Conservation (phyloP, 2,329 filamentous ascomycete genomes). For the Stemphylium vesicarium region DNA sequence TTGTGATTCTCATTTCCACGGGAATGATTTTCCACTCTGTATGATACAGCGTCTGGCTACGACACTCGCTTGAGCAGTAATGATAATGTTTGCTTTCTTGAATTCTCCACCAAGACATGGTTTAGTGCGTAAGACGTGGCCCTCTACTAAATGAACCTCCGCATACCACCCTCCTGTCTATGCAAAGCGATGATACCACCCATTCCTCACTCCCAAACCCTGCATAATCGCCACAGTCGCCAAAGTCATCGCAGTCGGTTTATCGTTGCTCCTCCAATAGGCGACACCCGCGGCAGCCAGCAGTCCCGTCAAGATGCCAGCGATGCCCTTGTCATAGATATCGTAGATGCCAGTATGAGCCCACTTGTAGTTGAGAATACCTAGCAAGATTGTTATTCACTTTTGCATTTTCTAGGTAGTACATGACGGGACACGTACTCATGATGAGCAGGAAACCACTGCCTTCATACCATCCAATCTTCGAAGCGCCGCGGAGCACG, state of each 20-base stretch:
- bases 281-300: slow-evolving; percentile 33
- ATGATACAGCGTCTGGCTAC: neutral
- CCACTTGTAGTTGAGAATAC: slow-evolving; percentile 46
- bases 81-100: slow-evolving; percentile 2
- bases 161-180: neutral
- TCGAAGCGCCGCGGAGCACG: slow-evolving; percentile 37
- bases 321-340: slow-evolving; percentile 40
- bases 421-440: slow-evolving; percentile 23
- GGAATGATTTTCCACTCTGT: neutral
- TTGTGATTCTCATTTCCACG: neutral
- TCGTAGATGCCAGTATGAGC: slow-evolving; percentile 41
- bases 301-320: slow-evolving; percentile 33
- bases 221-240: slow-evolving; percentile 34
- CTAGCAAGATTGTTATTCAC: slow-evolving; percentile 7
- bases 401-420: too few species aligned
- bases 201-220: slow-evolving; percentile 29
- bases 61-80: neutral
- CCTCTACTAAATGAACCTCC: neutral
- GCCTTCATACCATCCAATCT: slow-evolving; percentile 47
- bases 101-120: neutral
- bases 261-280: slow-evolving; percentile 35
- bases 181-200: slow-evolving; percentile 22
- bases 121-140: neutral
- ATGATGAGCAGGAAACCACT: slow-evolving; percentile 45
- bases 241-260: slow-evolving; percentile 30